Percentiles rank a stretch among this genome's conserved stretches.
Evolutionary conservation across 345 rosid genomes (phyloP).

Genomic region (Dipteronia sinensis): DNA sequence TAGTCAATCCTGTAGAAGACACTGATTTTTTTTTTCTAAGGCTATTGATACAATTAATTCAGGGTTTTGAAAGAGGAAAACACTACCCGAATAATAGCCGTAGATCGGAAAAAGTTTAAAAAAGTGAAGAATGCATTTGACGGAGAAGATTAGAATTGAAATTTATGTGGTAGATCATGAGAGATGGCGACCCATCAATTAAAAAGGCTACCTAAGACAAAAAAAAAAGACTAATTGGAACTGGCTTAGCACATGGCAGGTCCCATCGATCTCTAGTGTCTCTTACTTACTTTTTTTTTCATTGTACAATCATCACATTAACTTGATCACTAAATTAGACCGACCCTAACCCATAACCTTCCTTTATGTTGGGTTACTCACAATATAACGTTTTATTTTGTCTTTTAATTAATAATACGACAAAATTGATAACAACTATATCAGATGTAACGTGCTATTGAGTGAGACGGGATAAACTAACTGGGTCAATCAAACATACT

Average conservation of each 20-base stretch:
- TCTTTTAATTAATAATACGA: not conserved
- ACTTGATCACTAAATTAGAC: not conserved
- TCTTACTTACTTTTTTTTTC: conserved; percentile 19
- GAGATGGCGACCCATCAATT: conserved; percentile 41
- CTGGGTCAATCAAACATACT: no score
- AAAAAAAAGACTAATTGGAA: conserved; percentile 15
- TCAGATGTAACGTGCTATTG: no score
- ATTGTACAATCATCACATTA: not conserved
- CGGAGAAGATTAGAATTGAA: conserved; percentile 6
- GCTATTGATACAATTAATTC: no score
- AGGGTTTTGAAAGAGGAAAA: no score
- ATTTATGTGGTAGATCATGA: conserved; percentile 21
- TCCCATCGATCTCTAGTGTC: conserved; percentile 33
- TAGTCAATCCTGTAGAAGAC: no score
- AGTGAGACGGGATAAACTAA: no score
- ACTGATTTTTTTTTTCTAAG: no score
- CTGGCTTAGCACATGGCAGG: conserved; percentile 38
- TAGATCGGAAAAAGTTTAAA: not conserved
- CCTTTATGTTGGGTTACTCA: not conserved
- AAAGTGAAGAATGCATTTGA: not conserved
- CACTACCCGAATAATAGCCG: not conserved
- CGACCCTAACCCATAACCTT: not conserved
- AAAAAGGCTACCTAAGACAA: conserved; percentile 28
- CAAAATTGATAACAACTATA: no score
- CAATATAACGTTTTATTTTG: not conserved